Conservation (phyloP, 2,329 filamentous ascomycete genomes). For the Scleromitrula shiraiana region DNA sequence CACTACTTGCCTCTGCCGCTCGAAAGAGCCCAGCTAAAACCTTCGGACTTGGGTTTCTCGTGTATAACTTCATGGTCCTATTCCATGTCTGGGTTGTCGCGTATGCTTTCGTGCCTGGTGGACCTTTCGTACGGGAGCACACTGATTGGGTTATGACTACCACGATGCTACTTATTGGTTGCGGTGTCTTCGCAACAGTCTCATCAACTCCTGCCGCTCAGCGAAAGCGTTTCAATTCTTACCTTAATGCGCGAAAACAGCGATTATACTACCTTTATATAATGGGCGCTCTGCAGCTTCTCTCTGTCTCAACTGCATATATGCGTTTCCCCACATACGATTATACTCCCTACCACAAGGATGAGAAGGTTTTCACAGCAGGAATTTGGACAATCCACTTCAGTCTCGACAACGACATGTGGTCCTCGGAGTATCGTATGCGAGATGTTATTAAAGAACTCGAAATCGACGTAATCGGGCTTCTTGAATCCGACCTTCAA, state of each 20-base stretch:
- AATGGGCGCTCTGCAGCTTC: conserved; percentile 67
- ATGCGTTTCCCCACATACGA: conserved; percentile 88
- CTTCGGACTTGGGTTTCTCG: conserved; percentile 80
- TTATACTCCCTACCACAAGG: conserved; percentile 80
- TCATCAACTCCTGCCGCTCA: conserved; percentile 33
- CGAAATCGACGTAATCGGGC: conserved; percentile 95
- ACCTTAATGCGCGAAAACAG: conserved; percentile 38
- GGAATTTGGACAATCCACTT: conserved; percentile 99
- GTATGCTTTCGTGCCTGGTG: conserved; percentile 94
- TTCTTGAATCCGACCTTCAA: conserved; percentile 87
- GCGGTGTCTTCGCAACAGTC: conserved; percentile 70
- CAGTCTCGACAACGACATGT: conserved; percentile 97
- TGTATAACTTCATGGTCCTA: conserved; percentile 92
- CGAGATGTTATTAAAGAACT: conserved; percentile 83
- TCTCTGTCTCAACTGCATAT: conserved; percentile 75
- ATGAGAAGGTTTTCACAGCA: conserved; percentile 81
- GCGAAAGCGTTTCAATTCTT: conserved; percentile 23
- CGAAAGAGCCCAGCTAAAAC: conserved; percentile 69
- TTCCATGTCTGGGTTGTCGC: conserved; percentile 98
- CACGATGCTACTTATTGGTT: conserved; percentile 77
- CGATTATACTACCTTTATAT: conserved; percentile 64
- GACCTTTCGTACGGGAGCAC: conserved; percentile 82
- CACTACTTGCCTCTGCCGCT: conserved; percentile 67
- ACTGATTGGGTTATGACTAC: conserved; percentile 92
- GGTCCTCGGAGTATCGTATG: conserved; percentile 92